Percentiles rank a stretch among this genome's conserved stretches.
phyloP scores from a whole-genome alignment of 2,329 filamentous ascomycete genomes.

The Neopestalotiopsis rosae region DNA sequence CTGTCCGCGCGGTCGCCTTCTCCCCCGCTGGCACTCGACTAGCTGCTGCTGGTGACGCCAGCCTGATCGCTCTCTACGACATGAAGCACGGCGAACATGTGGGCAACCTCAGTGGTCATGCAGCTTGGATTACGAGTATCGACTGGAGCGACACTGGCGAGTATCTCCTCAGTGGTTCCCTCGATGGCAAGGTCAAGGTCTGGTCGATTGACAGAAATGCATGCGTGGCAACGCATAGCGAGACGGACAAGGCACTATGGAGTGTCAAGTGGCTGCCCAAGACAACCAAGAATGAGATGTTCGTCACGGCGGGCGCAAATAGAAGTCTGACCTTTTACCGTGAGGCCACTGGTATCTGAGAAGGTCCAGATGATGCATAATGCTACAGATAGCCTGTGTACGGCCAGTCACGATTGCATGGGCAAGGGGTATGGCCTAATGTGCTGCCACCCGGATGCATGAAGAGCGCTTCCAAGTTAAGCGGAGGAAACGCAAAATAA shows the following conservation, averaged over 20 bases:
- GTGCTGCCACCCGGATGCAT: not conserved
- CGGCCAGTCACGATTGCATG: too few relatives aligned
- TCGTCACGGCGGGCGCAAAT: slow-evolving; percentile 80
- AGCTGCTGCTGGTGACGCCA: slow-evolving; percentile 88
- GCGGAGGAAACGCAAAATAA: too few relatives aligned
- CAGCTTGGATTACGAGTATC: slow-evolving; percentile 86
- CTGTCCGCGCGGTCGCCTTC: slow-evolving; percentile 85
- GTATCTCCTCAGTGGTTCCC: slow-evolving; percentile 84
- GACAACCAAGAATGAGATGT: slow-evolving; percentile 69
- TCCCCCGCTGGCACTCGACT: slow-evolving; percentile 84
- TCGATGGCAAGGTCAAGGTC: slow-evolving; percentile 94
- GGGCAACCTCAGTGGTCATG: slow-evolving; percentile 73
- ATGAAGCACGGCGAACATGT: slow-evolving; percentile 92
- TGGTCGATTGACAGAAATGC: slow-evolving; percentile 86
- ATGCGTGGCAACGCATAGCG: slow-evolving; percentile 92
- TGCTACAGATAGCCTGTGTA: not conserved
- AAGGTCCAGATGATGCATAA: not conserved
- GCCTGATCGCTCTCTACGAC: slow-evolving; percentile 90
- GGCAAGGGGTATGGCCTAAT: not conserved
- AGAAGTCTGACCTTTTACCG: slow-evolving; percentile 81
- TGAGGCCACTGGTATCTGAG: slow-evolving; percentile 70
- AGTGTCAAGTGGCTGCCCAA: slow-evolving; percentile 84
- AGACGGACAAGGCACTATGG: slow-evolving; percentile 87
- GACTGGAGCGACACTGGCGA: slow-evolving; percentile 96
- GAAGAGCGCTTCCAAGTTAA: too few relatives aligned